Evolutionary conservation across 768 basidiomycete genomes (phyloP).

Genomic region (Boletus rufocinnamomeus): DNA sequence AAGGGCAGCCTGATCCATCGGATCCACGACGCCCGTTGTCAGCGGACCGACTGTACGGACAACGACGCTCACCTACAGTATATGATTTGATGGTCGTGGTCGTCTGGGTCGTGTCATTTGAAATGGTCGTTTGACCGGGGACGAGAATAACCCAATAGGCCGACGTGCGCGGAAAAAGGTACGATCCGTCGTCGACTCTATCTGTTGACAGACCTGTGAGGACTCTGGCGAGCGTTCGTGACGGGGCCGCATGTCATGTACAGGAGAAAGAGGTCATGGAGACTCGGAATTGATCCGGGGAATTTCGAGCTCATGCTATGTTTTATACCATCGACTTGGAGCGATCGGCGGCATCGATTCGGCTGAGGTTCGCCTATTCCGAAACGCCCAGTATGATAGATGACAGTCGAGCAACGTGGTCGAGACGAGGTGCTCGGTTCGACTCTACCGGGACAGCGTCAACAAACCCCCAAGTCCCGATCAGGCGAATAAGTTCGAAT

Average conservation of each 20-base stretch:
- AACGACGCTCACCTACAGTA: not conserved
- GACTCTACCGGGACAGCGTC: not conserved
- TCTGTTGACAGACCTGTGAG: not conserved
- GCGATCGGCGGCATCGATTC: not conserved
- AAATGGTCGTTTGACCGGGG: slow-evolving; percentile 3
- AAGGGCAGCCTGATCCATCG: not conserved
- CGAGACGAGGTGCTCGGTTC: not conserved
- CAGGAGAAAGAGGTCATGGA: not conserved
- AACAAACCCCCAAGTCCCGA: not conserved
- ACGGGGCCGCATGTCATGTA: not conserved
- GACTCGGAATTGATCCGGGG: not conserved
- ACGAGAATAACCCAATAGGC: slow-evolving; percentile 1
- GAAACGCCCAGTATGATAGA: not conserved
- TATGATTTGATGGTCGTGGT: too few species aligned
- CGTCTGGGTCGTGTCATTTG: not conserved
- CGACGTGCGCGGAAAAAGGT: not conserved
- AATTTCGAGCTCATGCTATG: not conserved
- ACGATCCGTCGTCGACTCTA: not conserved
- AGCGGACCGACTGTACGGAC: not conserved
- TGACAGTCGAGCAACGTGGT: not conserved
- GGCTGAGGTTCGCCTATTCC: not conserved
- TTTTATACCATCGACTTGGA: not conserved
- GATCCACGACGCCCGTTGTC: not conserved
- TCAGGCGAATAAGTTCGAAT: not conserved
- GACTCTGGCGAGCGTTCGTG: slow-evolving; percentile 1